Evolutionary conservation across 2,329 filamentous ascomycete genomes (phyloP), one percentile per base, ranked within the genome.

Genomic region (Lasiodiplodia sp.): DNA sequence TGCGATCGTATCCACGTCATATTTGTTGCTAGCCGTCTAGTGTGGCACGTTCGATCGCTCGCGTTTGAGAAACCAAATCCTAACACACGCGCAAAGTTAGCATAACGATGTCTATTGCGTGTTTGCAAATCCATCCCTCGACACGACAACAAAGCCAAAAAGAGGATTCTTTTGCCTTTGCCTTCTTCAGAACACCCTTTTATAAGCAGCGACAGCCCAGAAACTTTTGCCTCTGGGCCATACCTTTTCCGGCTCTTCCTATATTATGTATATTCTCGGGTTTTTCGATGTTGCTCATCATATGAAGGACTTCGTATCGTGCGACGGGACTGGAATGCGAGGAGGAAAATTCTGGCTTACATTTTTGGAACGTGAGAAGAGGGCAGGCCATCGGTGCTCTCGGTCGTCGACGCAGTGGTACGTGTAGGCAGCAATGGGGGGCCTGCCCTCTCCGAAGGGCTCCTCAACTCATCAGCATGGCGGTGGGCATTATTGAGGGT

Each of bases 171-270:
- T n/a, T 1, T 3, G 16, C 16, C 2, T 56, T 31, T 37, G 25
- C 52, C 31, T n/a, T 31, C 25, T 56, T 57, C 55, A 57, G 55
- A 57, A 37, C 37, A 47, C 55, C 55, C 55, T 38, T 34, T 57
- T 57, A 37, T 57, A 57, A 57, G 55, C 55, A 57, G 55, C 55
- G 55, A 57, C 55, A n/a, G 25, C 31, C 55, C 31, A 31, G 52
- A n/a, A 53, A 12, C 4, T 53, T 14, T 31, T 16, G 23, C 14
- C 8, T 5, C 25, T 1, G 28, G n/a, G 23, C 60, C 60, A 64
- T 64, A 64, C 60, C 60, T 64, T 52, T 37, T 64, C 44, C 60
- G 60, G 60, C 60, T 64, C 60, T 64, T 64, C 60, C 60, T 64
- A 64, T 64, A 52, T 64, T 64, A 14, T 51, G 18, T n/a, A 21